Base-by-base conservation (phyloP, 2,329 filamentous ascomycete species). In the Exophiala bonariae region DNA sequence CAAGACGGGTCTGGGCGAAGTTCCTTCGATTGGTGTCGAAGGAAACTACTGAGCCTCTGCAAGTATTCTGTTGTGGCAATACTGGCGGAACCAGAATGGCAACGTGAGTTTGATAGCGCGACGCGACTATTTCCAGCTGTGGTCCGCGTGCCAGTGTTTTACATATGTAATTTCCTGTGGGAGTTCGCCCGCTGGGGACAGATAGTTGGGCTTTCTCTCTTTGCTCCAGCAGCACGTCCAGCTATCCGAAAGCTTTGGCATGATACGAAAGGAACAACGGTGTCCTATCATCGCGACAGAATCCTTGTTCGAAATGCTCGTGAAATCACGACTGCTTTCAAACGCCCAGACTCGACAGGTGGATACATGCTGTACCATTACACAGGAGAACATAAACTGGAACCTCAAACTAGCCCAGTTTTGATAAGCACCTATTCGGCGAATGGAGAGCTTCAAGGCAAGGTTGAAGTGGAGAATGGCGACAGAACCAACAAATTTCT, bases 41-140 rank as follows among this genome's bases (percentile, higher is more conserved):
- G n/a, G n/a, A 31, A n/a, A 31, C 8, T 31, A 8, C 28, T 31
- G 8, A n/a, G 28, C 9, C 8, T n/a, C 28, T 31, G 28, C 50
- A 79, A 78, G 43, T 77, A 78, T 54, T 62, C 75, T 26, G 62
- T 75, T 6, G 68, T 78, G 34, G 72, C 76, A 9, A 63, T 75
- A 16, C 68, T 78, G 52, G 76, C 76, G 2, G 76, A 79, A 54
- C 69, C 73, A 0, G 76, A 79, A 52, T 76, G 73, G 49, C 71
- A 78, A 52, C 64, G 74, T 50, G 76, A 79, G 44, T 64, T 78
- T 36, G 66, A 72, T 47, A 71, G 72, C 56, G 68, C 72, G 39
- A 64, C 75, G 41, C 59, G 61, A 35, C 42, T 55, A 16, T 66
- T 67, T 18, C 66, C 66, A 10, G 52, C 50, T 3, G 37, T 68